Evolutionary conservation across 345 rosid species (phyloP).

Genomic region (Geranium brycei): DNA sequence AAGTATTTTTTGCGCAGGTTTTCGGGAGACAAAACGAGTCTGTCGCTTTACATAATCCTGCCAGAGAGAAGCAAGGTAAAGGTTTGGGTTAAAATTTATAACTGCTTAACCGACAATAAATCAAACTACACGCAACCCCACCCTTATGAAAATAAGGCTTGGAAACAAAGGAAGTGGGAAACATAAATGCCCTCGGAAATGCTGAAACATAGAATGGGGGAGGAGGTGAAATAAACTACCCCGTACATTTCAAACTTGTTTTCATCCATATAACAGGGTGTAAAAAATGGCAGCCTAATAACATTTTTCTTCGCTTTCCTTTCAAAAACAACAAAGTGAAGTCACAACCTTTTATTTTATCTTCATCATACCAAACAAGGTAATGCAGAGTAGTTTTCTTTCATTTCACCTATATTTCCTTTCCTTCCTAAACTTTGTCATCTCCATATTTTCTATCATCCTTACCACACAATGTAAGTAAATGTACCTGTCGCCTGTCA

Average conservation of each 20-base stretch:
- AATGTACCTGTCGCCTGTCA: constrained; percentile 65
- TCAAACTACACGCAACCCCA: not conserved
- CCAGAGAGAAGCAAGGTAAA: constrained; percentile 4
- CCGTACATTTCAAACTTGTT: not conserved
- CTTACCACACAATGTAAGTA: not conserved
- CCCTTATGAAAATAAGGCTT: not conserved
- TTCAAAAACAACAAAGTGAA: no score
- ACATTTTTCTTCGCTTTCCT: not conserved
- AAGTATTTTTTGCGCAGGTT: constrained; percentile 47
- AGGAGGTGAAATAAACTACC: not conserved
- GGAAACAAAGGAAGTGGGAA: not conserved
- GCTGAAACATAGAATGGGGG: not conserved
- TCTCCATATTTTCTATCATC: not conserved
- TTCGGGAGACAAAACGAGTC: constrained; percentile 72
- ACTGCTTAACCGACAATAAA: not conserved
- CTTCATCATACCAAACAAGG: not conserved
- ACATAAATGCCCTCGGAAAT: not conserved
- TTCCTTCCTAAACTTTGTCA: not conserved
- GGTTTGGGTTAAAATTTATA: not conserved
- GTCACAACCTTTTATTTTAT: not conserved
- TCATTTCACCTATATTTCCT: not conserved
- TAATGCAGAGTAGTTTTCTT: not conserved
- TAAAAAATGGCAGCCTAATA: no score
- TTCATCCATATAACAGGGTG: no score
- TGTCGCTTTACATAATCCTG: constrained; percentile 70